A percentile compares a stretch with the other conserved stretches of the same genome.
phyloP scores from a whole-genome alignment of 768 basidiomycete species.

The Candolleomyces aberdarensis region DNA sequence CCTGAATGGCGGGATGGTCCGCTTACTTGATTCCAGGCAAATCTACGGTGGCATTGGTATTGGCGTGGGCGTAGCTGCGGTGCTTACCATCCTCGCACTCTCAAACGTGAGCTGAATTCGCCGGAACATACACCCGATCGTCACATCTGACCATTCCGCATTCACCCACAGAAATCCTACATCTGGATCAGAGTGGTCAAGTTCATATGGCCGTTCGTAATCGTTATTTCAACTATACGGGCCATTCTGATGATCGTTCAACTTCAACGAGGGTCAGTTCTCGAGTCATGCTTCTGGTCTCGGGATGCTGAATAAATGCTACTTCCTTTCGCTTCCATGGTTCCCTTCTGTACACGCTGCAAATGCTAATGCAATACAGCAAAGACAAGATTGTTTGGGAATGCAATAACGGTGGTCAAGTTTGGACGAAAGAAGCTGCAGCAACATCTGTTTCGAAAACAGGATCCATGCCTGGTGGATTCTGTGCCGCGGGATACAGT shows the following conservation, averaged over 20 bases:
- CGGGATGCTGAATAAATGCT: neutral
- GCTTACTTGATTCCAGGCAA: conserved; percentile 39
- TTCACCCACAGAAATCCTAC: conserved; percentile 56
- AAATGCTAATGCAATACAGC: conserved; percentile 27
- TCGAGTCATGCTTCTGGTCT: conserved; percentile 19
- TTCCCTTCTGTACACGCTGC: conserved; percentile 9
- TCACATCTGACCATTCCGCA: conserved; percentile 13
- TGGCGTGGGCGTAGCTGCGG: conserved; percentile 46
- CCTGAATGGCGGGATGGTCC: neutral
- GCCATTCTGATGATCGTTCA: conserved; percentile 73
- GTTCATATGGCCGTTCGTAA: conserved; percentile 70
- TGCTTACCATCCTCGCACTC: conserved; percentile 55
- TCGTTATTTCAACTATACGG: conserved; percentile 60
- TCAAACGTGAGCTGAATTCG: conserved; percentile 50
- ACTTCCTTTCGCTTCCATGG: conserved; percentile 7
- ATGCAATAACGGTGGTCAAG: conserved; percentile 66
- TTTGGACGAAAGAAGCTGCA: conserved; percentile 47
- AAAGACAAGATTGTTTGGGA: conserved; percentile 71
- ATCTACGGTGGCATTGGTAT: conserved; percentile 69
- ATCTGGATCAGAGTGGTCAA: conserved; percentile 62
- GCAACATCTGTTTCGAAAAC: conserved; percentile 45
- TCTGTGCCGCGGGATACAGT: conserved; percentile 60
- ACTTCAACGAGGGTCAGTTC: conserved; percentile 60
- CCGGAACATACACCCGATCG: conserved; percentile 15
- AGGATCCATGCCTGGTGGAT: conserved; percentile 48